phyloP scores from a whole-genome alignment of 768 basidiomycete species.

The Amanita thiersii region DNA sequence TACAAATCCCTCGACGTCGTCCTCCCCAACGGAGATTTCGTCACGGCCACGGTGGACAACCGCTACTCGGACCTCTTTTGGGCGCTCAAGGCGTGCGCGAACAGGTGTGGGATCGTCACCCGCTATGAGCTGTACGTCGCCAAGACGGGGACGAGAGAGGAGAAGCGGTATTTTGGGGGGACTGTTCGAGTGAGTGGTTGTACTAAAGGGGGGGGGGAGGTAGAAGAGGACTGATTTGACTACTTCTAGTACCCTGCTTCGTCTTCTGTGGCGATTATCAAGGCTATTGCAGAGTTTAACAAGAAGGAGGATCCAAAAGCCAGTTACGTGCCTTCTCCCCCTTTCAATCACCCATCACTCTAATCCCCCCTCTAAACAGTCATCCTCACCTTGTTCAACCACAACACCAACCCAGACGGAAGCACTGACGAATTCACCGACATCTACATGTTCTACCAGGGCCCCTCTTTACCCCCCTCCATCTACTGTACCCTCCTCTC shows the following conservation, averaged over 20 bases:
- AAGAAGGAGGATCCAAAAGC: slow-evolving; percentile 21
- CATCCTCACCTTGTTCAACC: slow-evolving; percentile 8
- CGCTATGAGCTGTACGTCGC: slow-evolving; percentile 31
- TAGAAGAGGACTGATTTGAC: neutral
- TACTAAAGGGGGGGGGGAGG: neutral
- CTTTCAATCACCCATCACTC: neutral
- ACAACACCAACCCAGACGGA: slow-evolving; percentile 5
- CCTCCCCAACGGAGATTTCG: slow-evolving; percentile 27
- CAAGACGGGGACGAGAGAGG: slow-evolving; percentile 27
- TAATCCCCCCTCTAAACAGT: slow-evolving; percentile 8
- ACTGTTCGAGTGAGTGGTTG: slow-evolving; percentile 22
- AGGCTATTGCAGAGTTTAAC: neutral
- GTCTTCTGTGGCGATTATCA: neutral
- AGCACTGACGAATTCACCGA: neutral
- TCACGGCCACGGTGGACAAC: slow-evolving; percentile 33
- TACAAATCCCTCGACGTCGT: slow-evolving; percentile 33
- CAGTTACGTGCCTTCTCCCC: slow-evolving; percentile 13
- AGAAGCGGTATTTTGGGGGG: slow-evolving; percentile 32
- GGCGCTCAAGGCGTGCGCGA: slow-evolving; percentile 37
- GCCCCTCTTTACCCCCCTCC: slow-evolving; percentile 14
- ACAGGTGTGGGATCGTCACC: slow-evolving; percentile 37
- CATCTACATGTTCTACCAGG: slow-evolving; percentile 18
- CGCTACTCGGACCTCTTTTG: slow-evolving; percentile 33
- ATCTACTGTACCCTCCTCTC: slow-evolving; percentile 21
- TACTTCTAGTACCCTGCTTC: neutral